phyloP scores from a whole-genome alignment of 805 yeast genomes.

The Barnettozyma populi region DNA sequence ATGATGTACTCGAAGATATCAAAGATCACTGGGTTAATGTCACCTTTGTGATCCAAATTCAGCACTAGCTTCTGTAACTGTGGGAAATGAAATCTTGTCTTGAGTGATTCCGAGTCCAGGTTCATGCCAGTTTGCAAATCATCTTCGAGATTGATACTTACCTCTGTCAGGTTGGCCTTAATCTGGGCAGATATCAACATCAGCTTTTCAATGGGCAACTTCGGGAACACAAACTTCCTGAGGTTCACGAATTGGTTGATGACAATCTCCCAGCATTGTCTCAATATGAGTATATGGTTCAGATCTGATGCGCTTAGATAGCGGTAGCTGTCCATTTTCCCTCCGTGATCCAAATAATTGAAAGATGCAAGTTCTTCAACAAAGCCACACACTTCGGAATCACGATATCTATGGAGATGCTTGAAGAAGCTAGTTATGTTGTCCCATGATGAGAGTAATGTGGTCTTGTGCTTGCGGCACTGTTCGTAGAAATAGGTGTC shows the following conservation, averaged over 20 bases:
- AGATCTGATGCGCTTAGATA: constrained; percentile 12
- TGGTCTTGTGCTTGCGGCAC: constrained; percentile 5
- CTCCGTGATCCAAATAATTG: constrained; percentile 20
- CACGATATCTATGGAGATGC: constrained; percentile 6
- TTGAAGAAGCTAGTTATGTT: constrained; percentile 16
- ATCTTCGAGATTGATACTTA: constrained; percentile 13
- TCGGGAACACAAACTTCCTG: constrained; percentile 14
- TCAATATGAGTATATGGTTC: constrained; percentile 12
- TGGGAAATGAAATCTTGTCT: constrained; percentile 7
- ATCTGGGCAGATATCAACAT: constrained; percentile 2
- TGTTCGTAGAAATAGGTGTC: constrained; percentile 18
- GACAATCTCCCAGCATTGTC: constrained; percentile 21
- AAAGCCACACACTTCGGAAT: constrained; percentile 7
- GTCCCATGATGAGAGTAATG: constrained; percentile 18
- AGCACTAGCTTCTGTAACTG: constrained; percentile 9
- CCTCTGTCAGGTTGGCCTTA: constrained; percentile 2
- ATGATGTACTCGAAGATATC: constrained; percentile 1
- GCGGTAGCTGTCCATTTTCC: constrained; percentile 15
- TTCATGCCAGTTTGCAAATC: constrained; percentile 3
- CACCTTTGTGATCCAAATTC: constrained; percentile 10
- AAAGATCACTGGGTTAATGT: neutral
- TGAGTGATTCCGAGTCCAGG: neutral
- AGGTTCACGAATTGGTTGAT: constrained; percentile 13
- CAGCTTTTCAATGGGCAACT: constrained; percentile 16
- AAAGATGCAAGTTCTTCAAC: constrained; percentile 19